Evolutionary conservation across 768 basidiomycete species (phyloP), one percentile per base, ranked within the genome.

Genomic region (Naganishia kalamii): DNA sequence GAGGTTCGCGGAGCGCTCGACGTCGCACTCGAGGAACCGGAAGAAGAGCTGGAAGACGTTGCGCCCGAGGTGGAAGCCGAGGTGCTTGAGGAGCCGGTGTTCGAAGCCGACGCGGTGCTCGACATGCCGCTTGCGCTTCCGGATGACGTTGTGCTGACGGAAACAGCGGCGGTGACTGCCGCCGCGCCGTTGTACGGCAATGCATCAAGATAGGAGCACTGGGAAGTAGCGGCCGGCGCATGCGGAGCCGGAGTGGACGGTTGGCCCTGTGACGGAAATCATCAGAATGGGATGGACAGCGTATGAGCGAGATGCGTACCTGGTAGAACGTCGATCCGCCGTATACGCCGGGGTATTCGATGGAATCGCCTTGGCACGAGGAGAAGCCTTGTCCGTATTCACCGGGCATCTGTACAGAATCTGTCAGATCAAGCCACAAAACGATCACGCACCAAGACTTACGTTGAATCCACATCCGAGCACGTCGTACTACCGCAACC

Each of bases 181-280:
- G 52, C 84, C 11, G 81, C 80, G 30, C 60, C 43, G 25, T 32
- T 25, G 43, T 48, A 33, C 29, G 46, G 46, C 25, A 48, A 11
- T 17, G 27, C 47, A 17, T 46, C 27, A 23, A 61, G 13, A 29
- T 44, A 48, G 2, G 63, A 89, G 80, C 91, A 92, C 23, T 81
- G 77, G 19, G 85, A 87, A 2, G 86, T 85, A 4, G 84, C 70
- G 0, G 85, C 86, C 19, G 80, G 73, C 4, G 81, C 77, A 69
- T 82, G 81, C 4, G 80, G 70, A 1, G 75, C 70, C 0, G 82
- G 82, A 7, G 82, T 82, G 3, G 77, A 25, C 4, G 33, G 73
- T 47, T 79, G 75, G 43, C 76, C 79, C 60, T 78, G 65, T 25
- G 49, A 30, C 32, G 67, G 19, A 23, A 11, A 33, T 21, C 12